A percentile compares a stretch with the other conserved stretches of the same genome.
These are phyloP conservation scores for Nissolia schottii DNA, from an alignment of 306 rosid species.

Conservation along the genomic window DNA sequence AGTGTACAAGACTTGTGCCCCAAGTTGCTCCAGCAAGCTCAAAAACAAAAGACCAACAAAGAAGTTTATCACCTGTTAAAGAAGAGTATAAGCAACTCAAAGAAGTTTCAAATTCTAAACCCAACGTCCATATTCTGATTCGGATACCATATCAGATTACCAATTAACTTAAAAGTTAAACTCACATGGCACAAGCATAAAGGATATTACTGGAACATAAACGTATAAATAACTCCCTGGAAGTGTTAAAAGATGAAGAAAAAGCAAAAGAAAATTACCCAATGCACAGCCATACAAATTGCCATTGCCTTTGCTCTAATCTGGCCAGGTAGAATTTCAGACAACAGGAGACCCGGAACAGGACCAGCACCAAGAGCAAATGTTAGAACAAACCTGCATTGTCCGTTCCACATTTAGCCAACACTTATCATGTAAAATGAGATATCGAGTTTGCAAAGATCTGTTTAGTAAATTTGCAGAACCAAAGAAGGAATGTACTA, in stretches of 20 bases:
- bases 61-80: slow-evolving; percentile 74
- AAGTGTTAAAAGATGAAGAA: background rate
- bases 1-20: slow-evolving; percentile 50
- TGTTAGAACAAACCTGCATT: slow-evolving; percentile 59
- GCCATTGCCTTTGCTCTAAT: slow-evolving; percentile 90
- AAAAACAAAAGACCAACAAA: slow-evolving; percentile 70
- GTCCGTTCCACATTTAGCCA: background rate
- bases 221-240: background rate
- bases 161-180: no score
- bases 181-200: background rate
- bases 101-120: no score
- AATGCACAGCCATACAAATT: slow-evolving; percentile 78
- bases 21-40: slow-evolving; percentile 68
- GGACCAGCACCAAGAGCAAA: slow-evolving; percentile 84
- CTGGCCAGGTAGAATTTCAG: slow-evolving; percentile 63
- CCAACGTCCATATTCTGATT: no score
- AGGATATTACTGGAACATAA: background rate
- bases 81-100: background rate
- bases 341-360: slow-evolving; percentile 75
- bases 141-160: no score
- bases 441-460: background rate
- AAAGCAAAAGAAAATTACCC: slow-evolving; percentile 43
- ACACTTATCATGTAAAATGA: background rate
- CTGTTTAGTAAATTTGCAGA: background rate
- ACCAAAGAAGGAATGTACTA: background rate